phyloP scores from a whole-genome alignment of 225 moss, liverwort and hornwort species.

The Physcomitrellopsis africana region DNA sequence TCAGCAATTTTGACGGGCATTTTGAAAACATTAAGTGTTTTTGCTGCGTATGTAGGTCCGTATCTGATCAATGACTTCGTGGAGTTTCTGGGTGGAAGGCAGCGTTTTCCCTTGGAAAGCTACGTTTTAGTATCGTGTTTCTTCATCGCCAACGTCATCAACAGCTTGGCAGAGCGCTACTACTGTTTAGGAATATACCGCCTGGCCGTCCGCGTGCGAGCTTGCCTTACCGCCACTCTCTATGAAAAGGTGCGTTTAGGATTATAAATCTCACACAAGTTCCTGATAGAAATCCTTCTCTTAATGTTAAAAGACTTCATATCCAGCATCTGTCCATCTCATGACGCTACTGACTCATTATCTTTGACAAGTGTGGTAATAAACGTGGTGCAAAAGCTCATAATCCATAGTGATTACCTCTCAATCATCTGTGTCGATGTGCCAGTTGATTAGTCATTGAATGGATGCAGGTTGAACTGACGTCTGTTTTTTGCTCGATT shows the following conservation, averaged over 20 bases:
- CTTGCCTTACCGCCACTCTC: conserved; percentile 53
- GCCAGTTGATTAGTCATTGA: neutral
- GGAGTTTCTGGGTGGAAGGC: conserved; percentile 46
- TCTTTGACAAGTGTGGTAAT: neutral
- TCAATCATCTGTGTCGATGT: neutral
- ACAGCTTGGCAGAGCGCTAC: conserved; percentile 38
- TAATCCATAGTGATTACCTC: neutral
- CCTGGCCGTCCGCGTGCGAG: conserved; percentile 37
- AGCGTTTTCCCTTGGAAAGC: conserved; percentile 52
- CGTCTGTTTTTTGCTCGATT: conserved; percentile 16
- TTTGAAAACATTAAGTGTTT: conserved; percentile 14
- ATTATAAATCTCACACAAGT: neutral
- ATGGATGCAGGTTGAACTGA: neutral
- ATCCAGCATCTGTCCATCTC: neutral
- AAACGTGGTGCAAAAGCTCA: neutral
- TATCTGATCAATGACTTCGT: conserved; percentile 46
- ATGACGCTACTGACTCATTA: neutral
- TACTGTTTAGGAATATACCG: conserved; percentile 43
- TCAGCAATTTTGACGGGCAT: neutral
- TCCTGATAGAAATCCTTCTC: neutral
- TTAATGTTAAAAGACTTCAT: neutral
- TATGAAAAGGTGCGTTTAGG: conserved; percentile 41
- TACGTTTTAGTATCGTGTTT: conserved; percentile 44
- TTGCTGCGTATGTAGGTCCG: conserved; percentile 46
- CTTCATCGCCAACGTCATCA: conserved; percentile 44